Percentiles rank a stretch among this genome's conserved stretches.
Evolutionary conservation across 129 eudicot species (phyloP).

Genomic region (Artemisia tridentata): DNA sequence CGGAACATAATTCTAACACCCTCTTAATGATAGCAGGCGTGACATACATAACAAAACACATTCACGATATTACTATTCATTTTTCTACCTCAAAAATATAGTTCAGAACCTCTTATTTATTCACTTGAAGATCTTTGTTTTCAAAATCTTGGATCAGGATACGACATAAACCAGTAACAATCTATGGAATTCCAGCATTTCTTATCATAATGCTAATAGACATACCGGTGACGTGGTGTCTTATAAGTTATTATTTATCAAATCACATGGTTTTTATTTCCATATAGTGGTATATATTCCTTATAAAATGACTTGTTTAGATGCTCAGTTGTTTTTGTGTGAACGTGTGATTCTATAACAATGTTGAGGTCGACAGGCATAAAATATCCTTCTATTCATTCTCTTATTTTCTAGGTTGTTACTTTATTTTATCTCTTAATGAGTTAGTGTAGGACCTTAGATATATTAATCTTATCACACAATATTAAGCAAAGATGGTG

Average conservation of each 20-base stretch:
- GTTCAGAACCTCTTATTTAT: constrained; percentile 13
- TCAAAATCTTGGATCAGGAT: constrained; percentile 20
- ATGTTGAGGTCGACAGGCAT: background rate
- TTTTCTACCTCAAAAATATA: constrained; percentile 7
- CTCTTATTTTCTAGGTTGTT: background rate
- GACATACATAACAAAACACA: constrained; percentile 2
- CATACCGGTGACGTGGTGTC: no score
- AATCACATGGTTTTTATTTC: background rate
- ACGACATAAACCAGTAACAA: background rate
- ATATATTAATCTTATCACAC: no score
- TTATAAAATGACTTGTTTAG: no score
- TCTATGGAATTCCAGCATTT: no score
- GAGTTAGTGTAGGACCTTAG: no score
- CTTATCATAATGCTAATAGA: no score
- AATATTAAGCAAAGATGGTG: no score
- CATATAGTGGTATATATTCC: no score
- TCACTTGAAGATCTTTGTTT: constrained; percentile 29
- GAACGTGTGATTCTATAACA: background rate
- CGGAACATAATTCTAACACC: background rate
- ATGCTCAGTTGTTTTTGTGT: no score
- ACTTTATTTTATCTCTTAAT: no score
- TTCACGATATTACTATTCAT: constrained; percentile 6
- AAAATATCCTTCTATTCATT: background rate
- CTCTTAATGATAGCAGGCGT: constrained; percentile 9
- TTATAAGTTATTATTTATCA: no score